A percentile compares a stretch with the other conserved stretches of the same genome.
phyloP scores from a whole-genome alignment of 2,329 filamentous ascomycete genomes.

The Arthroderma uncinatum region DNA sequence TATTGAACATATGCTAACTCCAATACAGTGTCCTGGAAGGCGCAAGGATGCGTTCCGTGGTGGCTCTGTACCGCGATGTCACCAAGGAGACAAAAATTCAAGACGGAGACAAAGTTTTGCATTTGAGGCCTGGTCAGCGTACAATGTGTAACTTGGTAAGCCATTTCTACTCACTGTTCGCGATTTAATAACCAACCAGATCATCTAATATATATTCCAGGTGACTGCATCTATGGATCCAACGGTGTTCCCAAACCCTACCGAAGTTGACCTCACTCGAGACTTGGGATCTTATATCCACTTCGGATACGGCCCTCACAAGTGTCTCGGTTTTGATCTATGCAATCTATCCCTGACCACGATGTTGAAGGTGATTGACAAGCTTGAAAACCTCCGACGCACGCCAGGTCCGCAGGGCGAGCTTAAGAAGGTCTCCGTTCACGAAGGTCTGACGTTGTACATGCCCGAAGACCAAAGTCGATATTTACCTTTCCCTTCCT shows the following conservation, averaged over 20 bases:
- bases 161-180: conserved; percentile 11
- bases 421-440: conserved; percentile 33
- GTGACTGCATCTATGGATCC: conserved; percentile 29
- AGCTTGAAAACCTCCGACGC: conserved; percentile 36
- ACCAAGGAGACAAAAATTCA: conserved; percentile 25
- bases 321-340: conserved; percentile 36
- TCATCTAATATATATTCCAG: conserved; percentile 31
- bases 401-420: conserved; percentile 38
- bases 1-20: conserved; percentile 39
- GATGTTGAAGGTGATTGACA: conserved; percentile 35
- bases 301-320: conserved; percentile 39
- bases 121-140: conserved; percentile 27
- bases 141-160: conserved; percentile 30
- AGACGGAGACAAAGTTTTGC: conserved; percentile 25
- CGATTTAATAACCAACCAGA: conserved; percentile 17
- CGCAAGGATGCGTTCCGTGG: conserved; percentile 29
- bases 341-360: conserved; percentile 31
- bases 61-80: conserved; percentile 29
- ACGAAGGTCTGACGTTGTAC: conserved; percentile 33
- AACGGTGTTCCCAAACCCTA: conserved; percentile 28
- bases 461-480: conserved; percentile 35
- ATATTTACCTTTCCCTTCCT: conserved; percentile 34
- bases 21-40: conserved; percentile 38
- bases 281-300: conserved; percentile 31
- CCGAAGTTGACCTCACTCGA: conserved; percentile 36